Conservation (phyloP, 2,329 filamentous ascomycete species). For the Huntiella bhutanensis region DNA sequence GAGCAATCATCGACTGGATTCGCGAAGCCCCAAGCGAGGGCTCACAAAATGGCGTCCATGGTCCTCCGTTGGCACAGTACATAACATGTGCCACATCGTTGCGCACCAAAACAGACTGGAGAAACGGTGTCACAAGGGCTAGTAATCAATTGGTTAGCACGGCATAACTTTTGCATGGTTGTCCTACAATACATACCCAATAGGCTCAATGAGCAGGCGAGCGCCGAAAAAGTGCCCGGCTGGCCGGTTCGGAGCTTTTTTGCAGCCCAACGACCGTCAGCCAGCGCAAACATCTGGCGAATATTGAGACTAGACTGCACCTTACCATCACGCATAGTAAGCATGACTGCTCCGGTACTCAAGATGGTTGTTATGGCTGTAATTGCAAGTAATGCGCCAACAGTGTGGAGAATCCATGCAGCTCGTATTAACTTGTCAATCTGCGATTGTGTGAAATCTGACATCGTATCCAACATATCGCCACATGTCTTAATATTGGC, state of each 20-base stretch:
- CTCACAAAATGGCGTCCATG: conserved; percentile 8
- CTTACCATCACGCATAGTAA: conserved; percentile 3
- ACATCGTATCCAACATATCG: conserved; percentile 5
- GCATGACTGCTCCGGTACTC: conserved; percentile 4
- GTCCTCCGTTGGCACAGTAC: conserved; percentile 6
- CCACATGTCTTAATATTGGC: conserved; percentile 2
- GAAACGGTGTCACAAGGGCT: conserved; percentile 7
- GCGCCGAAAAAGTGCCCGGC: conserved; percentile 5
- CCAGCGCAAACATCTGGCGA: conserved; percentile 9
- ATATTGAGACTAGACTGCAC: conserved; percentile 1
- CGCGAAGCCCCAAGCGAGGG: background rate
- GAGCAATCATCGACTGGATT: conserved; percentile 7
- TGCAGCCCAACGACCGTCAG: conserved; percentile 5
- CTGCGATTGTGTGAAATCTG: background rate
- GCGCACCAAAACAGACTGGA: conserved; percentile 6
- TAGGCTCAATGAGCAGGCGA: conserved; percentile 4
- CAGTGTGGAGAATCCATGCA: conserved; percentile 9
- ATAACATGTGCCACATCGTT: conserved; percentile 4
- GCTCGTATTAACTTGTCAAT: conserved; percentile 7
- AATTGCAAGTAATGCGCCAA: conserved; percentile 8
- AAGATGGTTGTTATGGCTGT: conserved; percentile 4
- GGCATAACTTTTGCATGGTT: background rate
- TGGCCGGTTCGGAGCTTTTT: conserved; percentile 5
- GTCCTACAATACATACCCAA: background rate
- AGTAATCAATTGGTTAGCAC: background rate